Conservation (phyloP, 2,329 filamentous ascomycete species). For the Hymenoscyphus repandus region DNA sequence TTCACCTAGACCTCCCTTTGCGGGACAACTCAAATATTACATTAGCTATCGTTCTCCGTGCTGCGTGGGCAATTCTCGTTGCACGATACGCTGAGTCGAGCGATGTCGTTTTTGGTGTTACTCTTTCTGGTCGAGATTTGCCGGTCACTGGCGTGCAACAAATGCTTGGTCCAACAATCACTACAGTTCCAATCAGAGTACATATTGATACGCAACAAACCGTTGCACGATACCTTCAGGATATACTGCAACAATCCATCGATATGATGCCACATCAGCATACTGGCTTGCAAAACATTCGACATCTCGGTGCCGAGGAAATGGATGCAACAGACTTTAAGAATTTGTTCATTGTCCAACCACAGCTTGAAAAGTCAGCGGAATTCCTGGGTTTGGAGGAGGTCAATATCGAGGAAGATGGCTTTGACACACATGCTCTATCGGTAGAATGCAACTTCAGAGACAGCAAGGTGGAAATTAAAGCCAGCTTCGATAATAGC, state of each 20-base stretch:
- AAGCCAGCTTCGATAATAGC: constrained; percentile 36
- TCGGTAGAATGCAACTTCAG: constrained; percentile 41
- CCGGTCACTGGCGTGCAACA: constrained; percentile 34
- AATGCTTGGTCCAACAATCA: constrained; percentile 39
- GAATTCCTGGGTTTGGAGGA: background rate
- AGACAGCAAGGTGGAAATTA: constrained; percentile 36
- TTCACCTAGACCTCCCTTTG: constrained; percentile 38
- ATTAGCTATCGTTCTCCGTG: constrained; percentile 13
- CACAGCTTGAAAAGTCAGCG: background rate
- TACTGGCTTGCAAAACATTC: constrained; percentile 9
- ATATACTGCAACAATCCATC: constrained; percentile 40
- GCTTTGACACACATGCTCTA: constrained; percentile 39
- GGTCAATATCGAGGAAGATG: background rate
- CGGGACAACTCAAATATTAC: constrained; percentile 36
- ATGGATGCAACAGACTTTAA: constrained; percentile 2
- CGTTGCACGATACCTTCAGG: constrained; percentile 38
- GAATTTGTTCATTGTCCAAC: constrained; percentile 9
- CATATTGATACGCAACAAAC: constrained; percentile 13
- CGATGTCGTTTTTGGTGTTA: constrained; percentile 39
- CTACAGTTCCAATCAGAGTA: constrained; percentile 32
- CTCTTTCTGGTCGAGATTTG: constrained; percentile 36
- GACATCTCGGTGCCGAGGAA: background rate
- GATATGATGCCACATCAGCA: constrained; percentile 36
- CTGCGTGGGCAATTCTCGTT: constrained; percentile 36
- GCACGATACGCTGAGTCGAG: constrained; percentile 33